Percentiles rank a stretch among this genome's conserved stretches.
Conservation (phyloP, 2,329 filamentous ascomycete genomes). For the Pseudovirgaria hyperparasitica region DNA sequence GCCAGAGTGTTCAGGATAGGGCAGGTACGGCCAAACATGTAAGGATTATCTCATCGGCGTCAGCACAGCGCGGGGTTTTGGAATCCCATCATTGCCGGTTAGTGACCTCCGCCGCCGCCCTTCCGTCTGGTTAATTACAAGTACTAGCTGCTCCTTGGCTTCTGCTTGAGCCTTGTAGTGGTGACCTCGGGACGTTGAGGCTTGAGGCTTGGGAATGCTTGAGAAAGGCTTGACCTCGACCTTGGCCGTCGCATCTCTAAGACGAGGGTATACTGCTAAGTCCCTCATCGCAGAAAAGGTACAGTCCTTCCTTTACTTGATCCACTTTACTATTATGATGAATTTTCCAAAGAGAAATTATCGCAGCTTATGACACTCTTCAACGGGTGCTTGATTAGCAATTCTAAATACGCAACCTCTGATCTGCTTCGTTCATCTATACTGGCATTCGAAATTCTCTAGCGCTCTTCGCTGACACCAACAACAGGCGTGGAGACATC, state of each 20-base stretch:
- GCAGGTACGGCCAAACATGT: no score
- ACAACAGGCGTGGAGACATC: slow-evolving; percentile 3
- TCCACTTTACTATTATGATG: slow-evolving; percentile 5
- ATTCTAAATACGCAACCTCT: slow-evolving; percentile 4
- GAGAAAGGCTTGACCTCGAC: no score
- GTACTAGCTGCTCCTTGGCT: no score
- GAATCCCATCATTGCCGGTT: no score
- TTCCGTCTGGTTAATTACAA: no score
- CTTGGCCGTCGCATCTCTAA: slow-evolving; percentile 4
- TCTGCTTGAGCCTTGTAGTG: no score
- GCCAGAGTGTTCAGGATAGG: no score
- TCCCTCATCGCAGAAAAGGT: slow-evolving; percentile 4
- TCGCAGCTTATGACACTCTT: slow-evolving; percentile 6
- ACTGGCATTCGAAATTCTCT: slow-evolving; percentile 4
- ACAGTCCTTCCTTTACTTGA: slow-evolving; percentile 4
- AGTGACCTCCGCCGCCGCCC: no score
- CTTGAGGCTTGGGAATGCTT: no score
- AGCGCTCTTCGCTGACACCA: slow-evolving; percentile 3
- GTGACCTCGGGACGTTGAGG: no score
- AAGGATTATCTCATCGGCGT: no score
- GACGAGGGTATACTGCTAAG: slow-evolving; percentile 3
- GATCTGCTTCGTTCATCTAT: slow-evolving; percentile 4
- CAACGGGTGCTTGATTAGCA: slow-evolving; percentile 5
- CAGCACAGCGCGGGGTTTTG: no score
- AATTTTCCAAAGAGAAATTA: slow-evolving; percentile 5